Evolutionary conservation across 73 alveolate genomes (phyloP).

Genomic region (Paramecium primaurelia): DNA sequence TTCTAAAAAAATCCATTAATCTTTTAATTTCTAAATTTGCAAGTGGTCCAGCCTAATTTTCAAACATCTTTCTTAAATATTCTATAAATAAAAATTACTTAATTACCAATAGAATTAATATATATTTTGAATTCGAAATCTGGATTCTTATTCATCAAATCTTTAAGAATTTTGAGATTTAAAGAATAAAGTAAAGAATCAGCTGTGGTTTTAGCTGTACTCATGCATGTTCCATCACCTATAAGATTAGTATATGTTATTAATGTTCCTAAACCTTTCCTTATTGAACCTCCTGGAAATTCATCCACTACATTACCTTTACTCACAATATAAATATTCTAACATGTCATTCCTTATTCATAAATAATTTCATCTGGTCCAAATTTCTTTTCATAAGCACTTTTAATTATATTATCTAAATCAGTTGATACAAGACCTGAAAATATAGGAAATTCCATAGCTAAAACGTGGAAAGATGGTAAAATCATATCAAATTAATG

Average conservation of each 20-base stretch:
- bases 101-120: conserved; percentile 3
- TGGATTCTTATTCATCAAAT: neutral
- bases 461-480: conserved; percentile 46
- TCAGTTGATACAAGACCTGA: conserved; percentile 28
- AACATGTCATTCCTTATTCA: conserved; percentile 54
- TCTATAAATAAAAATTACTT: neutral
- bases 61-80: neutral
- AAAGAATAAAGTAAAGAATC: neutral
- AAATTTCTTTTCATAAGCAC: conserved; percentile 5
- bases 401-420: conserved; percentile 2
- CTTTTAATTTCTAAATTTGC: neutral
- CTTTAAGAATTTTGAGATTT: neutral
- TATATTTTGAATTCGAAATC: conserved; percentile 15
- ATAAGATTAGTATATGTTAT: conserved; percentile 47
- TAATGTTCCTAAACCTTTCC: conserved; percentile 49
- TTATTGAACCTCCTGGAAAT: neutral
- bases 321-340: conserved; percentile 32
- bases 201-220: conserved; percentile 9
- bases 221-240: neutral
- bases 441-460: conserved; percentile 56
- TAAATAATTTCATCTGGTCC: conserved; percentile 46
- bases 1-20: neutral
- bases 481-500: conserved; percentile 20
- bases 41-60: conserved; percentile 5
- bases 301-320: conserved; percentile 59